Evolutionary conservation across 2,329 filamentous ascomycete species (phyloP).

Genomic region (Claviceps arundinis): DNA sequence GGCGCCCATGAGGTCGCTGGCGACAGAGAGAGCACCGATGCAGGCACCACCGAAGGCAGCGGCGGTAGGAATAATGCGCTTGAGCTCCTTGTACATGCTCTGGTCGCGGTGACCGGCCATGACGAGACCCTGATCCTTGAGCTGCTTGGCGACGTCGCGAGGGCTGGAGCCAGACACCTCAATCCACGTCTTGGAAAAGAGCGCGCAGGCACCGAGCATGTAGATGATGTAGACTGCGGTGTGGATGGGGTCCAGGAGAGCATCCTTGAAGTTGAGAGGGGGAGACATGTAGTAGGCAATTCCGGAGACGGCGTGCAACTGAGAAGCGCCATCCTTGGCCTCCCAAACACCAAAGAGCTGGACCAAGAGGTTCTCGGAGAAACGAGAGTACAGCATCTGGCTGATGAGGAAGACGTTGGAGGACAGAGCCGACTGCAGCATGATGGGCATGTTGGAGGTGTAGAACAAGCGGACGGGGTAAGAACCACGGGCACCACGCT

Average conservation of each 20-base stretch:
- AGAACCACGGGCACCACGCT: slow-evolving; percentile 94
- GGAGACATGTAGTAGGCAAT: slow-evolving; percentile 99
- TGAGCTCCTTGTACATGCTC: slow-evolving; percentile 99
- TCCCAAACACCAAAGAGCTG: slow-evolving; percentile 98
- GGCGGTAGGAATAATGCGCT: slow-evolving; percentile 96
- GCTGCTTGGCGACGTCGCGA: slow-evolving; percentile 96
- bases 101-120: slow-evolving; percentile 99
- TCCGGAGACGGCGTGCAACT: slow-evolving; percentile 86
- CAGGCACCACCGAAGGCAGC: slow-evolving; percentile 97
- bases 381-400: slow-evolving; percentile 98
- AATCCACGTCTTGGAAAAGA: slow-evolving; percentile 99
- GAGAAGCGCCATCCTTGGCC: slow-evolving; percentile 86
- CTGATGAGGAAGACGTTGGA: slow-evolving; percentile 99
- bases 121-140: slow-evolving; percentile 98
- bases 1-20: slow-evolving; percentile 89
- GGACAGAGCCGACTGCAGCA: slow-evolving; percentile 96
- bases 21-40: slow-evolving; percentile 93
- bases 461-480: slow-evolving; percentile 99
- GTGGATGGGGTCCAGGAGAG: slow-evolving; percentile 92
- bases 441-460: slow-evolving; percentile 99
- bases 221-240: slow-evolving; percentile 90
- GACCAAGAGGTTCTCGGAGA: slow-evolving; percentile 97
- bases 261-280: slow-evolving; percentile 93
- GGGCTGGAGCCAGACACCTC: slow-evolving; percentile 97
- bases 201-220: slow-evolving; percentile 93